A percentile compares a stretch with the other conserved stretches of the same genome.
phyloP scores from a whole-genome alignment of 441 rosid species.

The Kokia cookei region DNA sequence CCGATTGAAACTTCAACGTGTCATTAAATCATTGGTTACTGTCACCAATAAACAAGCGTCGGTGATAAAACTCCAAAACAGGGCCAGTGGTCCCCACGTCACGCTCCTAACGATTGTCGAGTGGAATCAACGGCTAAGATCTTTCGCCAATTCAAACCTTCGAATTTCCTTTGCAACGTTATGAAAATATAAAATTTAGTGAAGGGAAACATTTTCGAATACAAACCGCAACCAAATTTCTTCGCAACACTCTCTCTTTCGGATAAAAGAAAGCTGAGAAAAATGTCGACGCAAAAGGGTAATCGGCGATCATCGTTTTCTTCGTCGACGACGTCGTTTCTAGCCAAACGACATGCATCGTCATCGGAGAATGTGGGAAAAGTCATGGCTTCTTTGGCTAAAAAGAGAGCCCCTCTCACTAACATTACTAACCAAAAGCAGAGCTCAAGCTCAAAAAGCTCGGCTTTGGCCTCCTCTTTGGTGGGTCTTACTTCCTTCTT shows the following conservation, averaged over 20 bases:
- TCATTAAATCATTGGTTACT: slow-evolving; percentile 2
- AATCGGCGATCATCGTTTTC: slow-evolving; percentile 72
- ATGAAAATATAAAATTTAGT: slow-evolving; percentile 1
- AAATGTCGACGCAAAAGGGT: slow-evolving; percentile 50
- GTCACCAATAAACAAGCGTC: background rate
- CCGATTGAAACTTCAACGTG: slow-evolving; percentile 7
- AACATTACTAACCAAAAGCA: slow-evolving; percentile 70
- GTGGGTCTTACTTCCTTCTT: slow-evolving; percentile 23
- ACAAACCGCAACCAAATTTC: background rate
- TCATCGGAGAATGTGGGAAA: slow-evolving; percentile 39
- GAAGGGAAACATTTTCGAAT: background rate
- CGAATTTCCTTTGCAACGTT: slow-evolving; percentile 24
- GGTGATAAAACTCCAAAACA: background rate
- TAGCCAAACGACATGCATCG: slow-evolving; percentile 60
- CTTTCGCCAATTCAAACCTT: slow-evolving; percentile 31
- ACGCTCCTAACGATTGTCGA: slow-evolving; percentile 51
- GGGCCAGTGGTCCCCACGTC: slow-evolving; percentile 17
- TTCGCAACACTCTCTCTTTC: background rate
- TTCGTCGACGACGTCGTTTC: slow-evolving; percentile 68
- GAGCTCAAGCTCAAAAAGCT: slow-evolving; percentile 32
- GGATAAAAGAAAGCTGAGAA: background rate
- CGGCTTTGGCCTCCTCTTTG: slow-evolving; percentile 35
- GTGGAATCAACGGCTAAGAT: slow-evolving; percentile 42
- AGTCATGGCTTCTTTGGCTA: slow-evolving; percentile 32
- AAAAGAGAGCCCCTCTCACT: slow-evolving; percentile 79